Evolutionary conservation across 2,329 filamentous ascomycete genomes (phyloP), one percentile per base, ranked within the genome.

Genomic region (Aspergillus fructus): DNA sequence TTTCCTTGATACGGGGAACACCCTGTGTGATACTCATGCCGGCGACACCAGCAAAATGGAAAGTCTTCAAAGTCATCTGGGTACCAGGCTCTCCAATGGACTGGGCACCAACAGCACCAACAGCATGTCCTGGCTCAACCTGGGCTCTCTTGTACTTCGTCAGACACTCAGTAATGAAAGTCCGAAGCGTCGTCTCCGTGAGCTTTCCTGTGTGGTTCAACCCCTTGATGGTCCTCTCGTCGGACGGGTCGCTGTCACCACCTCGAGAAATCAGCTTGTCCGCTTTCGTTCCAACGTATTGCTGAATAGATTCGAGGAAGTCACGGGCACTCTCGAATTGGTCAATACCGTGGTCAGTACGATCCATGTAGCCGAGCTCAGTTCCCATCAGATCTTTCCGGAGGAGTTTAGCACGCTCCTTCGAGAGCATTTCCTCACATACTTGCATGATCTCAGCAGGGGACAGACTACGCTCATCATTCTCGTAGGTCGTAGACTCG

Each of bases 1-100:
- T 99, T 81, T 99, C 94, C 78, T 99, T 99, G 80, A 99, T 99
- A 87, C 94, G 93, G 1, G 94, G 94, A 6, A 99, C 94, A 90
- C 94, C 94, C 71, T 97, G 91, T 0, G 94, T 99, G 71, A 99
- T 96, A 83, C 91, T 96, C 94, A 99, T 97, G 74, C 93, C 93
- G 43, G 94, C 94, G 62, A 99, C 94, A 89, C 94, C 94, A 71
- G 94, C 94, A 80, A 99, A 99, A 83, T 99, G 94, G 89, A 99
- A 99, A 23, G 94, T 99, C 80, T 99, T 99, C 60, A 99, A 80
- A 1, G 94, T 99, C 94, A 99, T 99, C 81, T 99, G 94, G 1
- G 94, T 99, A 21, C 94, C 96, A 41, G 94, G 94, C 76, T 99
- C 94, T 79, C 94, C 94, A 66, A 99, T 99, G 1, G 93, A 97